Base-by-base conservation (phyloP, 352 stramenopile species). In the Thalassiosira ordinaria region DNA sequence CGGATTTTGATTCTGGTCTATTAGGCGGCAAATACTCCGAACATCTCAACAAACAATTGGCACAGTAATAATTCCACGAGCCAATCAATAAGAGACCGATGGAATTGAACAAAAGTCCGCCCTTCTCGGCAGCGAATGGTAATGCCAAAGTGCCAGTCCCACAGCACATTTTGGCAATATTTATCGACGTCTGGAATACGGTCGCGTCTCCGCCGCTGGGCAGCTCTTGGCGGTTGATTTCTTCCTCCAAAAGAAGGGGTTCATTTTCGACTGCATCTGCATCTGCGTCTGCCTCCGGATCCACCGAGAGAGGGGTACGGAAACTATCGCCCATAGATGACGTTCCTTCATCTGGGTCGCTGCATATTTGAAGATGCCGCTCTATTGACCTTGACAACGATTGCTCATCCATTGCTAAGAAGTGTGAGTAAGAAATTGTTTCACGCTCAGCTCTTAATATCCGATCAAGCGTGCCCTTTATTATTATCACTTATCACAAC, bases 71-170 rank as follows among this genome's bases (percentile, higher is more conserved):
- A 86, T 91, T 93, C 88, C 88, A 93, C 7, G 80, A 22, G n/a
- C 73, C 70, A 65, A 91, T 84, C 6, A 66, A 33, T 11, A 82
- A 37, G 22, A 90, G 57, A 14, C 88, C 88, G 56, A 86, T 44
- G 9, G 77, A 35, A 63, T 86, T 77, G 33, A 91, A 83, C 16
- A 93, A 16, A 1, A 91, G 41, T 20, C 88, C 88, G 63, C 85
- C 88, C 70, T 91, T 77, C 63, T 88, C 61, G 11, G 78, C 76
- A 0, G 88, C 85, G 84, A 85, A 93, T 31, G 85, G 80, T 3
- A 93, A 49, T 22, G 85, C 85, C 3, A 93, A 64, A 44, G 78
- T 88, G n/a, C 88, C 88, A 11, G 88, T 91, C 22, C 88, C 88
- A 68, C 89, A 86, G 69, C 80, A 91, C 49, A 80, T 79, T 55